A percentile compares a stretch with the other conserved stretches of the same genome.
Conservation (phyloP, 768 basidiomycete species). For the Russula abietina region DNA sequence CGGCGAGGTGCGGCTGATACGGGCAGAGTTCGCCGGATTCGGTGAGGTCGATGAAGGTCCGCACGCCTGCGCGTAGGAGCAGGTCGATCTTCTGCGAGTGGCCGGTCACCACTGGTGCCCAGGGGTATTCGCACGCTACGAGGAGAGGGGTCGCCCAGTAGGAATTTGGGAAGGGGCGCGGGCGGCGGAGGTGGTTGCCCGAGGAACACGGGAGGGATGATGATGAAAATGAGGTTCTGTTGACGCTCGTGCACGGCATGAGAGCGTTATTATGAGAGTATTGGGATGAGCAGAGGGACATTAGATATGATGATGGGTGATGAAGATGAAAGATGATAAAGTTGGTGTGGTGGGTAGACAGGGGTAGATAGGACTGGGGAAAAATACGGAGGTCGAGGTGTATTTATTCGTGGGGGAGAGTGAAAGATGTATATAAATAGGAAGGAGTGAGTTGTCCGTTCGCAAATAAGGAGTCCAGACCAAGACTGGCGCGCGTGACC, state of each 20-base stretch:
- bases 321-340: neutral
- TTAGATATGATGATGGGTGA: neutral
- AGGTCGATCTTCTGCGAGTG: constrained; percentile 61
- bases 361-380: constrained; percentile 1
- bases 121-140: constrained; percentile 79
- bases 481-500: neutral
- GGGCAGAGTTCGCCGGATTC: constrained; percentile 70
- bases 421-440: neutral
- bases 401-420: neutral
- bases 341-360: neutral
- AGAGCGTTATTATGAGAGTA: neutral
- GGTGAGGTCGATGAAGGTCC: constrained; percentile 82
- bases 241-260: neutral
- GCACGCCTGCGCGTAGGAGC: constrained; percentile 63
- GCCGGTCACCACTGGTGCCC: constrained; percentile 44
- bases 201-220: constrained; percentile 5
- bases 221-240: constrained; percentile 1
- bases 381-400: neutral
- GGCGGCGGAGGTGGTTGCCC: constrained; percentile 18
- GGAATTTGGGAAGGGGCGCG: constrained; percentile 72
- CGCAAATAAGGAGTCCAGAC: neutral
- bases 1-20: constrained; percentile 50
- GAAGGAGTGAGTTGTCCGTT: neutral
- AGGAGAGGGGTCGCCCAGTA: constrained; percentile 75
- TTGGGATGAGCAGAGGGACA: constrained; percentile 1